A percentile compares a stretch with the other conserved stretches of the same genome.
phyloP scores from a whole-genome alignment of 441 rosid species.

The California macrophylla region DNA sequence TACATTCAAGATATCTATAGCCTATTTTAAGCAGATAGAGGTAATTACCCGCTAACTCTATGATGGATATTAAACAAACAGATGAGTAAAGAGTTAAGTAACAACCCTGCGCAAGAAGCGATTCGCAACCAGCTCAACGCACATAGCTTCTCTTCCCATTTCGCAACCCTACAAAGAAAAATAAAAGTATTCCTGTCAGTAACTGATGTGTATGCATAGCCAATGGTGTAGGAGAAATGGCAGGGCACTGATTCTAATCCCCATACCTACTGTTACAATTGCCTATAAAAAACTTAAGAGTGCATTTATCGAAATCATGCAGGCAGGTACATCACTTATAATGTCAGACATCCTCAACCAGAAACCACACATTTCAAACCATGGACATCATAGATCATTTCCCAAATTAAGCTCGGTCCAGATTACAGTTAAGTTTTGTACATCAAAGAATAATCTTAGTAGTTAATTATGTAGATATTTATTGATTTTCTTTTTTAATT shows the following conservation, averaged over 20 bases:
- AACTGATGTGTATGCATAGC: background rate
- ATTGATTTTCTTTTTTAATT: background rate
- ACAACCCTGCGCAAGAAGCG: slow-evolving; percentile 81
- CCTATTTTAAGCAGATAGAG: background rate
- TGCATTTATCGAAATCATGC: background rate
- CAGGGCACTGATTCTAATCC: background rate
- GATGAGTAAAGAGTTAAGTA: slow-evolving; percentile 11
- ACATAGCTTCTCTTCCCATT: slow-evolving; percentile 61
- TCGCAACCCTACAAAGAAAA: slow-evolving; percentile 29
- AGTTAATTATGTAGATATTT: background rate
- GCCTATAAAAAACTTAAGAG: background rate
- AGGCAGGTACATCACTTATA: background rate
- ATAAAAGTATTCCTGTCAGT: slow-evolving; percentile 8
- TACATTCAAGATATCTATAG: background rate
- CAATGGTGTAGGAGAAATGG: background rate
- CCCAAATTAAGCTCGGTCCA: background rate
- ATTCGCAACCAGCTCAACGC: slow-evolving; percentile 82
- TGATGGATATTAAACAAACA: background rate
- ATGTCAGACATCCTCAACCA: background rate
- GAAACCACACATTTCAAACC: background rate
- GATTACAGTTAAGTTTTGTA: background rate
- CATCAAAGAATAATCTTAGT: background rate
- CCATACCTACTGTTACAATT: background rate
- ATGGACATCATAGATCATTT: background rate
- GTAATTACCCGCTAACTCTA: background rate